phyloP scores from a whole-genome alignment of 352 stramenopile species.

The Pythium rishiriense region DNA sequence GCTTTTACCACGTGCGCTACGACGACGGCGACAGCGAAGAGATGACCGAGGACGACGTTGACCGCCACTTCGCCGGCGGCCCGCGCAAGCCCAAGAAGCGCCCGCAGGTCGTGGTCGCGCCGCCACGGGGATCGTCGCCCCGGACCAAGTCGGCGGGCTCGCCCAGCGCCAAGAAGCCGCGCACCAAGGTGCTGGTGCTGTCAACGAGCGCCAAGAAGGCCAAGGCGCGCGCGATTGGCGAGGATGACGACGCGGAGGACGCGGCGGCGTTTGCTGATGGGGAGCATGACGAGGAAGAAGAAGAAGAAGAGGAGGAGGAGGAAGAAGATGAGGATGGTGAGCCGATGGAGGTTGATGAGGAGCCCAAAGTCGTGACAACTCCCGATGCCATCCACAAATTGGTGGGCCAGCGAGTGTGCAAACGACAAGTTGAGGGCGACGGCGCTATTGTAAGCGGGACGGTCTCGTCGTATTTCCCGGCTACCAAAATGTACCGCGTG shows the following conservation, averaged over 20 bases:
- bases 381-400: conserved; percentile 48
- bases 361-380: not conserved
- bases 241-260: conserved; percentile 15
- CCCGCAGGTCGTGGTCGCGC: not conserved
- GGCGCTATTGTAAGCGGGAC: conserved; percentile 43
- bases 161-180: not conserved
- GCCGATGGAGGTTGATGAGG: conserved; percentile 12
- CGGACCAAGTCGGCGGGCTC: not conserved
- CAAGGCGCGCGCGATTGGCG: not conserved
- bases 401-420: conserved; percentile 46
- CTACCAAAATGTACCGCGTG: conserved; percentile 73
- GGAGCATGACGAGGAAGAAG: conserved; percentile 27
- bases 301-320: conserved; percentile 24
- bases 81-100: conserved; percentile 7
- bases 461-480: conserved; percentile 73
- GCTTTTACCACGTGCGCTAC: conserved; percentile 79
- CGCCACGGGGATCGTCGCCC: not conserved
- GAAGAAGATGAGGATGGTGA: conserved; percentile 25
- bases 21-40: conserved; percentile 81
- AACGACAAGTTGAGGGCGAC: conserved; percentile 30
- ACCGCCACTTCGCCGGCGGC: conserved; percentile 36
- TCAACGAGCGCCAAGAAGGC: not conserved
- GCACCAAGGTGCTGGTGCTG: conserved; percentile 21
- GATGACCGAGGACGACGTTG: conserved; percentile 76
- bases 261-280: conserved; percentile 25